phyloP scores from a whole-genome alignment of 441 rosid genomes.

The Populus hybrid region DNA sequence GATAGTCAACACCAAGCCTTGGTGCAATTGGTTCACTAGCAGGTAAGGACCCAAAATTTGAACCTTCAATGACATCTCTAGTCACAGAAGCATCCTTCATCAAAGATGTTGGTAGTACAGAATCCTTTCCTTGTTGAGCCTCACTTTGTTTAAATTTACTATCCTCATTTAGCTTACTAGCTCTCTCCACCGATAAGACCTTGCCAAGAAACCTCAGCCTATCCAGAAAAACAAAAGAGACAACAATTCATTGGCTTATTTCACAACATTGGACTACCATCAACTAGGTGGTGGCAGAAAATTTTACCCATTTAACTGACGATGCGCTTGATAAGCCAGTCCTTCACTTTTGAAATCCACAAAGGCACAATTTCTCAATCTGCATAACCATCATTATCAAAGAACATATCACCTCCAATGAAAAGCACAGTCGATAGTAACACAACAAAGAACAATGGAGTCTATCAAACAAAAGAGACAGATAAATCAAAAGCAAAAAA shows the following conservation, averaged over 20 bases:
- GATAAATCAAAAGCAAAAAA: not conserved
- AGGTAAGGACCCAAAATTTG: conserved; percentile 35
- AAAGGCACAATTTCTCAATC: conserved; percentile 82
- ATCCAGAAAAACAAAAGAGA: conserved; percentile 6
- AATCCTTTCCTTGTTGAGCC: conserved; percentile 40
- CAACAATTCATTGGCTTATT: conserved; percentile 3
- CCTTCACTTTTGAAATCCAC: conserved; percentile 79
- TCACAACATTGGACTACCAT: not conserved
- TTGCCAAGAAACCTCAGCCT: conserved; percentile 95
- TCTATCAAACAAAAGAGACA: not conserved
- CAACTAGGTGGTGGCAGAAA: not conserved
- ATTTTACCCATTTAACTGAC: conserved; percentile 74
- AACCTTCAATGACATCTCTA: conserved; percentile 26
- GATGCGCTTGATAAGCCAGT: conserved; percentile 77
- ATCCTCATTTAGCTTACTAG: conserved; percentile 48
- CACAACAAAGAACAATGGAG: not conserved
- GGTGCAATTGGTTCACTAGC: conserved; percentile 74
- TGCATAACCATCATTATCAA: conserved; percentile 22
- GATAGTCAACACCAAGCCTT: conserved; percentile 88
- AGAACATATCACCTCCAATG: not conserved
- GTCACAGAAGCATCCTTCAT: conserved; percentile 34
- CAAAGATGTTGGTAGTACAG: conserved; percentile 19
- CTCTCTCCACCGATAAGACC: conserved; percentile 79
- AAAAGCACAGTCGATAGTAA: not conserved
- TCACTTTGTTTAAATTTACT: conserved; percentile 37